Conservation (phyloP, 768 basidiomycete genomes). For the Trametes punicea region DNA sequence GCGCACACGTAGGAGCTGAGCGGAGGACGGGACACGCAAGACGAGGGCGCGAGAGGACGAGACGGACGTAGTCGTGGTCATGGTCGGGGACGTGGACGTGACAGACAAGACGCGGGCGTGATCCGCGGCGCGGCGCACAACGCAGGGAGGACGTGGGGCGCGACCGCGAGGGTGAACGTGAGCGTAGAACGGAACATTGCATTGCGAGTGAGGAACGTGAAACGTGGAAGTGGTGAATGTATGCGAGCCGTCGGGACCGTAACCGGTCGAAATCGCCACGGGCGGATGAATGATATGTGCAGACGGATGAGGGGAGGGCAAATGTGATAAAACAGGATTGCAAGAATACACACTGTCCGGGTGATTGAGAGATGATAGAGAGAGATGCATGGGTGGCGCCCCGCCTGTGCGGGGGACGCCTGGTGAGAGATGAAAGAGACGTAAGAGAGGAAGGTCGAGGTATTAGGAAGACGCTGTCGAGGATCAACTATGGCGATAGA, state of each 20-base stretch:
- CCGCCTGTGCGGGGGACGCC: conserved; percentile 16
- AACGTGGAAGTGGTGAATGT: neutral
- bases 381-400: conserved; percentile 16
- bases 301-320: neutral
- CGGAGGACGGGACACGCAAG: neutral
- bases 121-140: neutral
- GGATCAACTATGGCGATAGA: neutral
- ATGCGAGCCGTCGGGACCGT: neutral
- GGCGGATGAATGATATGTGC: conserved; percentile 1
- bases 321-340: conserved; percentile 13
- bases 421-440: neutral
- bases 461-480: neutral
- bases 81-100: neutral
- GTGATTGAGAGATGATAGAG: conserved; percentile 9
- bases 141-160: neutral
- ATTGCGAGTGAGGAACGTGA: conserved; percentile 4
- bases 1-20: no score
- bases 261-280: neutral
- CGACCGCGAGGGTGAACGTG: conserved; percentile 2
- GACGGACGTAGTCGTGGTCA: neutral
- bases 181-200: conserved; percentile 10
- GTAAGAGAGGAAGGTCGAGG: neutral
- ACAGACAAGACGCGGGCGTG: neutral
- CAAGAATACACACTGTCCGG: conserved; percentile 20
- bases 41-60: neutral